Evolutionary conservation across 2,329 filamentous ascomycete species (phyloP).

Genomic region (Aureobasidium uvarum): DNA sequence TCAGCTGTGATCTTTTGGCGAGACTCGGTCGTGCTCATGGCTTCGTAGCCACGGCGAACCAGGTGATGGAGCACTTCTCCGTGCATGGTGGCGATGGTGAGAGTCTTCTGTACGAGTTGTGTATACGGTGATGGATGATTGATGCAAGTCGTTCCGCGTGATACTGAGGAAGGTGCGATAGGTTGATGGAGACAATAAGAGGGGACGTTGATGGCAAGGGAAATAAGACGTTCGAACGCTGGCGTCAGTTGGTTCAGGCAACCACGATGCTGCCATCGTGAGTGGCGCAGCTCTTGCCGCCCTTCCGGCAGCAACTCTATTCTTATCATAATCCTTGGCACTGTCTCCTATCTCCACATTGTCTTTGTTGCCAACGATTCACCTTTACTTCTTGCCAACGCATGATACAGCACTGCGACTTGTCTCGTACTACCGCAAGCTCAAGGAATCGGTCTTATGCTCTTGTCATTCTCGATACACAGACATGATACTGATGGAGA

Average conservation of each 20-base stretch:
- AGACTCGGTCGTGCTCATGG: slow-evolving; percentile 28
- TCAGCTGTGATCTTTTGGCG: slow-evolving; percentile 30
- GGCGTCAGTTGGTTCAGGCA: slow-evolving; percentile 19
- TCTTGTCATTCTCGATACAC: neutral
- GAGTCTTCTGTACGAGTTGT: neutral
- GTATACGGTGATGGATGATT: neutral
- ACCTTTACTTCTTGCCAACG: neutral
- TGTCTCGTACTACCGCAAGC: neutral
- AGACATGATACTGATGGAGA: neutral
- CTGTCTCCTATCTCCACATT: neutral
- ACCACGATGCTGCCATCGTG: slow-evolving; percentile 2
- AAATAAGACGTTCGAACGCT: slow-evolving; percentile 6
- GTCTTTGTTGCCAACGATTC: neutral
- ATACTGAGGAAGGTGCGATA: neutral
- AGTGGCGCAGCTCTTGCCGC: slow-evolving; percentile 2
- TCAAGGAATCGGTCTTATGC: neutral
- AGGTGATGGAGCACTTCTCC: slow-evolving; percentile 37
- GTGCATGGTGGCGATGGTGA: slow-evolving; percentile 29
- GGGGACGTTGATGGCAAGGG: neutral
- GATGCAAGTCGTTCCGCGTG: neutral
- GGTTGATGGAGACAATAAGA: neutral
- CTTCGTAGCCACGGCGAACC: slow-evolving; percentile 36
- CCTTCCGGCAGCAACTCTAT: neutral
- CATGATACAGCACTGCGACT: neutral
- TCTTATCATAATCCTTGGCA: neutral